Conservation (phyloP, 805 yeast genomes). For the Yarrowia deformans region DNA sequence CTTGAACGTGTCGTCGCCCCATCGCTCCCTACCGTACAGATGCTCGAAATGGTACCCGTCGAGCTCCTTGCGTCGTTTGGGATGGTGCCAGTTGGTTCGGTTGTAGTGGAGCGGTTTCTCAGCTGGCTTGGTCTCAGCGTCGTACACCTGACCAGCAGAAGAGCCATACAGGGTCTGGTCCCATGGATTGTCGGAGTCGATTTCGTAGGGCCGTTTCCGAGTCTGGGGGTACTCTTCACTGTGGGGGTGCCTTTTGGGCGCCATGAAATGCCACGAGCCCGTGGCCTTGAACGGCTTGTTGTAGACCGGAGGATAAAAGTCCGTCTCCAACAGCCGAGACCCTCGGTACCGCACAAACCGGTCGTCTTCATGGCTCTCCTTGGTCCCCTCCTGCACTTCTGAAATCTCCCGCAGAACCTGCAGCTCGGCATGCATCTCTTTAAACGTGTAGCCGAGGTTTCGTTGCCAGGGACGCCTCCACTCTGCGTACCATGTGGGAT, state of each 20-base stretch:
- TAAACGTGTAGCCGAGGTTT: background rate
- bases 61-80: background rate
- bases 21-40: background rate
- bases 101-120: background rate
- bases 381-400: background rate
- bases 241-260: background rate
- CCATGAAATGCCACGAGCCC: background rate
- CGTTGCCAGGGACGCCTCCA: conserved; percentile 7
- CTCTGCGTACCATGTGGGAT: background rate
- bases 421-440: background rate
- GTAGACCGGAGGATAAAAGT: background rate
- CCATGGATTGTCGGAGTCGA: background rate
- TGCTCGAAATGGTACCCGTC: background rate
- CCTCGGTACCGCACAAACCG: background rate
- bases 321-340: background rate
- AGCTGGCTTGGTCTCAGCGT: background rate
- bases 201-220: background rate
- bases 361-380: background rate
- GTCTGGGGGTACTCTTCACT: background rate
- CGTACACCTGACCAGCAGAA: background rate
- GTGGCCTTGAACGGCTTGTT: background rate
- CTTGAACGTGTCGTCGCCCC: background rate
- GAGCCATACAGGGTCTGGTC: background rate
- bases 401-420: background rate
- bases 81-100: background rate